phyloP scores from a whole-genome alignment of 495 filamentous ascomycete genomes.

The Thozetella sp. region DNA sequence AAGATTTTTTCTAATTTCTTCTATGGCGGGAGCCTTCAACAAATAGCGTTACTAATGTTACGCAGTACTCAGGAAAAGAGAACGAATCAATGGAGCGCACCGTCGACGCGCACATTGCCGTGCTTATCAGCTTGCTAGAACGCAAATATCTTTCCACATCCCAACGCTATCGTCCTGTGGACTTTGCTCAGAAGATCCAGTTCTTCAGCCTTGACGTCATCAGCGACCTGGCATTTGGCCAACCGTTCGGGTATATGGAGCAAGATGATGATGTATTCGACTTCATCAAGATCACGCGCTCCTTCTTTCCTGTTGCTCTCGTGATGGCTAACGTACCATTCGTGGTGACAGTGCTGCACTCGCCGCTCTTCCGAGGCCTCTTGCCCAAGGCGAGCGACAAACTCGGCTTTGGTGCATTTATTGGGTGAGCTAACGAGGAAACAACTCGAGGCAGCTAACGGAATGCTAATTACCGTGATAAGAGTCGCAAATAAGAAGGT shows the following conservation, averaged over 20 bases:
- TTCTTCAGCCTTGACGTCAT: constrained; percentile 35
- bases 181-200: constrained; percentile 31
- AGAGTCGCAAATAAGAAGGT: constrained; percentile 15
- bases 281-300: constrained; percentile 16
- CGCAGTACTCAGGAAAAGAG: constrained; percentile 40
- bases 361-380: constrained; percentile 12
- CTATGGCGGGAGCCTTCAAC: constrained; percentile 13
- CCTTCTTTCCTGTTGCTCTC: constrained; percentile 11
- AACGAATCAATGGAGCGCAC: constrained; percentile 33
- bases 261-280: constrained; percentile 19
- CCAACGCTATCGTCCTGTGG: constrained; percentile 29
- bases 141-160: constrained; percentile 42
- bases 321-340: constrained; percentile 6
- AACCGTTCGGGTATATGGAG: constrained; percentile 27
- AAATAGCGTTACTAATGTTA: constrained; percentile 19
- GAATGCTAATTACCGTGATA: background rate
- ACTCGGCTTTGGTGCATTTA: constrained; percentile 29
- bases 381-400: constrained; percentile 14
- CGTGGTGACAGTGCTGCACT: constrained; percentile 15
- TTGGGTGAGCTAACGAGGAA: constrained; percentile 13
- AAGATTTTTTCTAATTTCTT: constrained; percentile 13
- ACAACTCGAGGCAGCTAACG: background rate
- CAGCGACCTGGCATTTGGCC: constrained; percentile 25
- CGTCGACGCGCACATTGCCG: constrained; percentile 35
- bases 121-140: constrained; percentile 38